Conservation (phyloP, 306 rosid species). For the Medicago ruthenica region DNA sequence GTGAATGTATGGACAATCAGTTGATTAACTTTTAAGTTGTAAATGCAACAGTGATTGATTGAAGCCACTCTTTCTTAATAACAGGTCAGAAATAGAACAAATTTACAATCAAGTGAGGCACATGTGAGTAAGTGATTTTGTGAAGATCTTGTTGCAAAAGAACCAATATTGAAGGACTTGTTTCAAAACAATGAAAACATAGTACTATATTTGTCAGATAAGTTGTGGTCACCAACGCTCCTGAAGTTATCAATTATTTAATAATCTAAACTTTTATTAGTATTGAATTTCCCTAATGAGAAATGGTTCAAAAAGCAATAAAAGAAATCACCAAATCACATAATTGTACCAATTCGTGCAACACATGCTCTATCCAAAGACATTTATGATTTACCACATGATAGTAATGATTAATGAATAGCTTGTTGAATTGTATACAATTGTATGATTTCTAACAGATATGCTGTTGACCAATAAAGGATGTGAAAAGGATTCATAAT, state of each 20-base stretch:
- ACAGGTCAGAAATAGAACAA: background rate
- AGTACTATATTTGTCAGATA: background rate
- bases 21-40: background rate
- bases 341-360: background rate
- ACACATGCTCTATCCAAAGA: conserved; percentile 1
- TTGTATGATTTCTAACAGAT: background rate
- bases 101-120: background rate
- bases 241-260: background rate
- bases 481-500: background rate
- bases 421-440: background rate
- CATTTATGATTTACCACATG: background rate
- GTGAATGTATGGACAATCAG: background rate
- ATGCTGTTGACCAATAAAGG: conserved; percentile 4
- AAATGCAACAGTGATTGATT: background rate
- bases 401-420: conserved; percentile 7
- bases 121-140: background rate
- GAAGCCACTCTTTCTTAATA: background rate
- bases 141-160: background rate
- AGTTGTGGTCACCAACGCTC: background rate
- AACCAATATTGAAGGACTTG: background rate
- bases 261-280: background rate
- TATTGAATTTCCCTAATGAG: background rate
- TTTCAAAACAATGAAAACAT: background rate
- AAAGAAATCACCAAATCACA: background rate
- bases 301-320: background rate